Evolutionary conservation across 2,329 filamentous ascomycete genomes (phyloP), one percentile per base, ranked within the genome.

Genomic region (Fusarium coicis): DNA sequence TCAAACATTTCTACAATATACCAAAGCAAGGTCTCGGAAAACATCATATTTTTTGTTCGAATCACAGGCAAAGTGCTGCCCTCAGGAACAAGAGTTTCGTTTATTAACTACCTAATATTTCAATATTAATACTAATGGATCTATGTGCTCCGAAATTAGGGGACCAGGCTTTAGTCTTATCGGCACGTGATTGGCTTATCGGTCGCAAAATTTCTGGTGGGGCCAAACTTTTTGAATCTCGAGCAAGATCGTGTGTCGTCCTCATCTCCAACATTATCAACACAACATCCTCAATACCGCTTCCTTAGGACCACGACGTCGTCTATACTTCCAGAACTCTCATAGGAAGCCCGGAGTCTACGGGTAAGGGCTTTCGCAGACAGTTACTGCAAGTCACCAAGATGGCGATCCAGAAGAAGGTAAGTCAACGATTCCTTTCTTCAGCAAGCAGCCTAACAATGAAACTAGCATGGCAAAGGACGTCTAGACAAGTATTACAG

Each of bases 391-490:
- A 55, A 59, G 68, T 46, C 69, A 68, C 59, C 68, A 74, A 62
- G 64, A 98, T 98, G 96, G 95, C 94, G 80, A 96, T 98, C 79
- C 52, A 43, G 94, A 98, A 81, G 98, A 98, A 89, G 98, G 60
- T 40, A 61, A 47, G 1, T 1, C 4, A 18, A 53, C 1, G 1
- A 0, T 28, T 28, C 19, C 39, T 0, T 0, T 36, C 23, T 28
- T 11, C 14, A 37, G 18, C 0, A 23, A 3, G 5, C 11, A 47
- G 0, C 0, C 59, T 63, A 34, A 63, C 16, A 39, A 21, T 8
- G n/a, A 0, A 1, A 0, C 0, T 4, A 98, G 89, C 93, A 97
- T 86, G 96, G 95, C 85, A 98, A 98, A 87, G 96, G 96, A 84
- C 95, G 96, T 90, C 88, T 98, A 79, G 96, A 99, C 85, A 98